phyloP scores from a whole-genome alignment of 2,329 filamentous ascomycete genomes.

The Botrytis byssoidea region DNA sequence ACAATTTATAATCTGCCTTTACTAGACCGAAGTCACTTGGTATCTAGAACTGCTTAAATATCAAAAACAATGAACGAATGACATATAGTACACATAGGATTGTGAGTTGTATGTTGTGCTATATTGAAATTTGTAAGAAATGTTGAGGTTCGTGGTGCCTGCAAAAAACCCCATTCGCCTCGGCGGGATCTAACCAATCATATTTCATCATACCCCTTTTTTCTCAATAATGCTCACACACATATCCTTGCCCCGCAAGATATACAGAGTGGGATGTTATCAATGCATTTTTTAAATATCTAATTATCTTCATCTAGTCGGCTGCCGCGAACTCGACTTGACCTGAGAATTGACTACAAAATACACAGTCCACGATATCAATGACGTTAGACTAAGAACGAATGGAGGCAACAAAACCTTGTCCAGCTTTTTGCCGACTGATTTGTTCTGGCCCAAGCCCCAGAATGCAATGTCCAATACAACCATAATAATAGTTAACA shows the following conservation, averaged over 20 bases:
- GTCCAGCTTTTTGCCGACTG: conserved; percentile 23
- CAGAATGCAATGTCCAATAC: conserved; percentile 28
- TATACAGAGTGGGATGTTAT: neutral
- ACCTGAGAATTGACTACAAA: conserved; percentile 11
- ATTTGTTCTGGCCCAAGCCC: conserved; percentile 22
- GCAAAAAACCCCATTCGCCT: neutral
- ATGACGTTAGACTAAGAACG: conserved; percentile 26
- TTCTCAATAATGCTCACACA: neutral
- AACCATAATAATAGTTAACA: conserved; percentile 27
- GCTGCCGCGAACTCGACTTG: neutral
- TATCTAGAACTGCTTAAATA: neutral
- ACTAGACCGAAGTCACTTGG: neutral
- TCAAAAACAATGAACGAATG: neutral
- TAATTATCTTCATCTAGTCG: conserved; percentile 2
- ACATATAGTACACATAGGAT: neutral
- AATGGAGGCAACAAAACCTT: conserved; percentile 30
- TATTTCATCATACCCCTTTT: neutral
- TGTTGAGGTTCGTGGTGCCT: neutral
- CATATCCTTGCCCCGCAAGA: neutral
- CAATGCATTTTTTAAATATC: neutral
- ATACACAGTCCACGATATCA: conserved; percentile 30
- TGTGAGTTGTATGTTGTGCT: neutral
- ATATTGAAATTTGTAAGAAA: neutral
- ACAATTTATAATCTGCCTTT: neutral
- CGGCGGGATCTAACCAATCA: neutral